Percentiles rank a stretch among this genome's conserved stretches.
Conservation (phyloP, 495 filamentous ascomycete genomes). For the Penicillium angulare region DNA sequence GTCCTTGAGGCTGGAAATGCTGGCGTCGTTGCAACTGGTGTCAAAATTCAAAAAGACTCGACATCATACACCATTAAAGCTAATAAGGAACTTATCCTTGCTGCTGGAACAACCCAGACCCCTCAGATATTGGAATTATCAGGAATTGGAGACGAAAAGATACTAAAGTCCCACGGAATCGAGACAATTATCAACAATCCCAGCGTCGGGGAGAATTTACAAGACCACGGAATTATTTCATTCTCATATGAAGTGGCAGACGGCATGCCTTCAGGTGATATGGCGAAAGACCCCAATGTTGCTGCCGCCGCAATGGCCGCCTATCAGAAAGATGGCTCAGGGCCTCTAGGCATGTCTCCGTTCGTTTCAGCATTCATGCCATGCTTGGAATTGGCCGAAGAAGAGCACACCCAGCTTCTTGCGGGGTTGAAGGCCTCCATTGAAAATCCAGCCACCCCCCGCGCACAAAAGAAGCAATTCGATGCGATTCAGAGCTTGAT, state of each 20-base stretch:
- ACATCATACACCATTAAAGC: slow-evolving; percentile 38
- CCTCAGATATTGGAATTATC: slow-evolving; percentile 62
- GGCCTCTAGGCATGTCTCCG: slow-evolving; percentile 16
- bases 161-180: slow-evolving; percentile 9
- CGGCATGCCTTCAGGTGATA: slow-evolving; percentile 12
- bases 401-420: not conserved
- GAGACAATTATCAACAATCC: slow-evolving; percentile 30
- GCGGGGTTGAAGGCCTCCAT: not conserved
- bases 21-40: slow-evolving; percentile 23
- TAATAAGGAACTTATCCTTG: slow-evolving; percentile 55
- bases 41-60: slow-evolving; percentile 29
- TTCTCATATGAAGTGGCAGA: slow-evolving; percentile 15
- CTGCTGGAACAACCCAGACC: slow-evolving; percentile 55
- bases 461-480: slow-evolving; percentile 9
- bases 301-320: slow-evolving; percentile 21
- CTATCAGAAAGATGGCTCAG: slow-evolving; percentile 17
- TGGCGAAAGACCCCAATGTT: slow-evolving; percentile 8
- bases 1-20: slow-evolving; percentile 3
- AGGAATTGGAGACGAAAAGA: slow-evolving; percentile 47
- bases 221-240: slow-evolving; percentile 38
- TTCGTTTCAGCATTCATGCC: slow-evolving; percentile 20
- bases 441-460: not conserved
- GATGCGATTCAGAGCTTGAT: slow-evolving; percentile 8
- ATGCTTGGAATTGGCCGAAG: slow-evolving; percentile 1
- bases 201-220: slow-evolving; percentile 49